Conservation (phyloP, 257 asterid genomes). For the Misopates orontium region DNA sequence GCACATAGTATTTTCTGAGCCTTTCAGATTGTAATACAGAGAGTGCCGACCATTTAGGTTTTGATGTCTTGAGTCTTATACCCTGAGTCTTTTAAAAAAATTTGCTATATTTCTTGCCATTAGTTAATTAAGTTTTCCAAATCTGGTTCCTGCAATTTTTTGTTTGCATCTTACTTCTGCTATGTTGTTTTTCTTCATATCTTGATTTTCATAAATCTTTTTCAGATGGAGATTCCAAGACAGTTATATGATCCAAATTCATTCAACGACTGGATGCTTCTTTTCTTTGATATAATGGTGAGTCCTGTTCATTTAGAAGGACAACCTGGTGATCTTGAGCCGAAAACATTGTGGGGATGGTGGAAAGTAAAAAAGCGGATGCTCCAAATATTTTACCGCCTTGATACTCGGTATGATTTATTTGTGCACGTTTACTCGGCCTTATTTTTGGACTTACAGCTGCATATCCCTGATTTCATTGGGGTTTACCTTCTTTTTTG, state of each 20-base stretch:
- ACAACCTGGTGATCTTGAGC: conserved; percentile 86
- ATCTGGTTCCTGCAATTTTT: neutral
- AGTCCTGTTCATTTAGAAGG: conserved; percentile 95
- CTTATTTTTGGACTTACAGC: conserved; percentile 1
- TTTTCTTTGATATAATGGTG: conserved; percentile 83
- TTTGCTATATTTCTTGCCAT: neutral
- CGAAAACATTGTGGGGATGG: conserved; percentile 97
- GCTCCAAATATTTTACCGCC: conserved; percentile 85
- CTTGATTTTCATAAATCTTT: neutral
- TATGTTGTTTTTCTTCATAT: conserved; percentile 7
- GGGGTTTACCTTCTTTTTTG: conserved; percentile 8
- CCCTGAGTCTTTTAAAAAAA: neutral
- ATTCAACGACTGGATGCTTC: conserved; percentile 95
- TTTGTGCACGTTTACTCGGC: conserved; percentile 12
- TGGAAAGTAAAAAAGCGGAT: conserved; percentile 99
- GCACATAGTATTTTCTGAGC: neutral
- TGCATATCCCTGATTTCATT: conserved; percentile 8
- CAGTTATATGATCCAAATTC: conserved; percentile 83
- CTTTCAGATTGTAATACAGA: neutral
- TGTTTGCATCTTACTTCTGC: neutral
- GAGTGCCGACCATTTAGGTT: neutral
- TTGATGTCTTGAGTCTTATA: neutral
- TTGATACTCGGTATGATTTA: conserved; percentile 71
- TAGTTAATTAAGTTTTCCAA: neutral
- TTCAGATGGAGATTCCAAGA: conserved; percentile 92